These are phyloP conservation scores for Elongisporangium senticosum DNA, from an alignment of 352 stramenopile species.

Conservation along the genomic window DNA sequence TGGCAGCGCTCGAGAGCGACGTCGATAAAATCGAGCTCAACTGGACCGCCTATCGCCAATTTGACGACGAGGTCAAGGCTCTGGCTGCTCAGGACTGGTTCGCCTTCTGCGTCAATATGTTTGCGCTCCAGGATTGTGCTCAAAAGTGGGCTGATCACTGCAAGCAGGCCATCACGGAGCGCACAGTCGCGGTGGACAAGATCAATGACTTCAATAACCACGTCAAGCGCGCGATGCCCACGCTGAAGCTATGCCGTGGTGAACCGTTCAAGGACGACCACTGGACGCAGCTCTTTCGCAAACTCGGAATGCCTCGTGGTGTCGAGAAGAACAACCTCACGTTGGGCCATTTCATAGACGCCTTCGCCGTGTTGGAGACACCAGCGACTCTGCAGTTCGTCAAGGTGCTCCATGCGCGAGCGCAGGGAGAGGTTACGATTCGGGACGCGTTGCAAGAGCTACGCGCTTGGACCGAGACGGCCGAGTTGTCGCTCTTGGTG, in stretches of 20 bases:
- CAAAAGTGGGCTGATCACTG: conserved; percentile 87
- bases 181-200: conserved; percentile 63
- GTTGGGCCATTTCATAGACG: conserved; percentile 89
- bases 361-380: conserved; percentile 65
- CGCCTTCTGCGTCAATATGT: conserved; percentile 91
- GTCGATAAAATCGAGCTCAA: conserved; percentile 58
- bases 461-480: conserved; percentile 89
- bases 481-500: conserved; percentile 82
- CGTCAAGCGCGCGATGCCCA: conserved; percentile 87
- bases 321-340: conserved; percentile 88
- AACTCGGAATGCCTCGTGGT: conserved; percentile 81
- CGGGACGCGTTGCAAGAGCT: conserved; percentile 93
- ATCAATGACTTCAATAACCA: conserved; percentile 73
- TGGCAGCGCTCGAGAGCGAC: conserved; percentile 73
- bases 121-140: conserved; percentile 88
- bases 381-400: conserved; percentile 89
- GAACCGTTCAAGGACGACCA: conserved; percentile 97
- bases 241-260: conserved; percentile 91
- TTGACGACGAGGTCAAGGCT: conserved; percentile 64
- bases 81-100: conserved; percentile 90
- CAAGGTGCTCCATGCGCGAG: conserved; percentile 88
- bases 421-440: conserved; percentile 93
- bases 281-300: conserved; percentile 91
- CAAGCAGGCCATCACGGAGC: conserved; percentile 57
- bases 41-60: conserved; percentile 88